These are phyloP conservation scores for Phytomonas sp. DNA, from an alignment of 208 protist species.

Conservation along the genomic window DNA sequence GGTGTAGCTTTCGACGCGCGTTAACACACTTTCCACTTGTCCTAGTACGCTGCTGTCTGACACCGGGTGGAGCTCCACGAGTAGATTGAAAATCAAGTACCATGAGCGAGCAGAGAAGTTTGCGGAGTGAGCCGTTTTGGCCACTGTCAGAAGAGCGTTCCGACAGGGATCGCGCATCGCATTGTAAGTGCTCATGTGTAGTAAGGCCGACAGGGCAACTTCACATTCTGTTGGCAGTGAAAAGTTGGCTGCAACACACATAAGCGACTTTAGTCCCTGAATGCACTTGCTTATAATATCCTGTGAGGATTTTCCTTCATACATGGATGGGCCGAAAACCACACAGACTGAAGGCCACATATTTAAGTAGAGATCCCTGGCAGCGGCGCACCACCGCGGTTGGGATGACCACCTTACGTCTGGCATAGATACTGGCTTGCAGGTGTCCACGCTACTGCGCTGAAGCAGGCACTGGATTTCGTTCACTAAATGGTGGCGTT, in stretches of 20 bases:
- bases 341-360: slow-evolving; percentile 75
- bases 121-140: slow-evolving; percentile 47
- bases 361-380: slow-evolving; percentile 69
- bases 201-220: slow-evolving; percentile 50
- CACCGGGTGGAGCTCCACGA: slow-evolving; percentile 36
- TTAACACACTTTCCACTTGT: slow-evolving; percentile 54
- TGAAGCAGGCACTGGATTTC: slow-evolving; percentile 54
- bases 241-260: slow-evolving; percentile 68
- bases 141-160: slow-evolving; percentile 49
- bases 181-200: slow-evolving; percentile 43
- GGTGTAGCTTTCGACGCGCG: slow-evolving; percentile 63
- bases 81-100: slow-evolving; percentile 47
- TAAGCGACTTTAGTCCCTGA: slow-evolving; percentile 56
- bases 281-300: slow-evolving; percentile 54
- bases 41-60: slow-evolving; percentile 18
- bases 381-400: slow-evolving; percentile 48
- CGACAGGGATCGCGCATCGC: slow-evolving; percentile 40
- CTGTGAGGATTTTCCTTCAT: slow-evolving; percentile 26
- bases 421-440: not conserved
- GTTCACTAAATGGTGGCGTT: slow-evolving; percentile 65
- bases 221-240: slow-evolving; percentile 72
- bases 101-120: slow-evolving; percentile 71
- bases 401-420: not conserved
- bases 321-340: slow-evolving; percentile 73
- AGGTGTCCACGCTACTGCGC: slow-evolving; percentile 17